Conservation (phyloP, 2,329 filamentous ascomycete species). For the Nothopassalora personata region DNA sequence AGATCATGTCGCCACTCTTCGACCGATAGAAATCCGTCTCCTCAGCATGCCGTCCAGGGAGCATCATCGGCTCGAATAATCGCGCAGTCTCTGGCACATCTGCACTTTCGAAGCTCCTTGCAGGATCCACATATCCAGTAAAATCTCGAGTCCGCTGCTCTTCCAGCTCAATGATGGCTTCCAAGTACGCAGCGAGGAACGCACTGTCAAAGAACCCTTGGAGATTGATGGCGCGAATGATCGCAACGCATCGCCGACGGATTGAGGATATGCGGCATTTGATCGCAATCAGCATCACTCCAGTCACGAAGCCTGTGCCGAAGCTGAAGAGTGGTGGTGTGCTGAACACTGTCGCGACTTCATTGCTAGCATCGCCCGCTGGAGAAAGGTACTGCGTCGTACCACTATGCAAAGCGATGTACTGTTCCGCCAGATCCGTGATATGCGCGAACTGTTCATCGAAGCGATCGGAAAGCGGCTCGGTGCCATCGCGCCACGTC, state of each 20-base stretch:
- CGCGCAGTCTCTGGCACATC: slow-evolving; percentile 2
- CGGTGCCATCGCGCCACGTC: slow-evolving; percentile 1
- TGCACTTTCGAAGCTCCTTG: not conserved
- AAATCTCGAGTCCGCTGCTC: not conserved
- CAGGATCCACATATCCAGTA: not conserved
- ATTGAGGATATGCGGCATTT: slow-evolving; percentile 5
- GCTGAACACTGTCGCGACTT: not conserved
- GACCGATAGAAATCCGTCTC: not conserved
- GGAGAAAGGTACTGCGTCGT: not conserved
- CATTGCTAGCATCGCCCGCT: not conserved
- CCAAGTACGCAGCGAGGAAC: slow-evolving; percentile 4
- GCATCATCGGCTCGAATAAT: slow-evolving; percentile 6
- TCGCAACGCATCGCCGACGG: not conserved
- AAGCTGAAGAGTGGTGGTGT: slow-evolving; percentile 8
- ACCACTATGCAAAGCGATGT: not conserved
- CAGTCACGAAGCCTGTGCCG: slow-evolving; percentile 1
- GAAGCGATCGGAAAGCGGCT: slow-evolving; percentile 2
- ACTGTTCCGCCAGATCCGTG: slow-evolving; percentile 3
- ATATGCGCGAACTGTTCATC: slow-evolving; percentile 2
- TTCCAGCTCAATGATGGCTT: not conserved
- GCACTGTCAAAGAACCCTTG: slow-evolving; percentile 6
- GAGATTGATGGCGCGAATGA: slow-evolving; percentile 2
- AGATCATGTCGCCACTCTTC: not conserved
- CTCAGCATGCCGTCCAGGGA: slow-evolving; percentile 2
- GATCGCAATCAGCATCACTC: slow-evolving; percentile 1